These are phyloP conservation scores for Calonectria leucothoes DNA, from an alignment of 2,329 filamentous ascomycete genomes.

Conservation along the genomic window DNA sequence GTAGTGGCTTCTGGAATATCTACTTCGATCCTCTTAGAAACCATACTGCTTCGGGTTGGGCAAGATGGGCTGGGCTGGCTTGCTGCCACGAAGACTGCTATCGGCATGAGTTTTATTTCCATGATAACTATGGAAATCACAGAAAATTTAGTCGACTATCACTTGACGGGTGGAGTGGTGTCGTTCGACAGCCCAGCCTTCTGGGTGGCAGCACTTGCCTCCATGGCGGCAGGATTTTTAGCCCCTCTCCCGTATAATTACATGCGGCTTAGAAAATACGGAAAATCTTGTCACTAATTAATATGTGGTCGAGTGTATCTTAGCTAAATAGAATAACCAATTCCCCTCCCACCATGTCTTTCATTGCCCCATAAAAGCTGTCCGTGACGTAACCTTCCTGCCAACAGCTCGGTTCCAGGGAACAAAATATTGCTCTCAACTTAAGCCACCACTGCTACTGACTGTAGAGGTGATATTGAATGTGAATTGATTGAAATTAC, in stretches of 20 bases:
- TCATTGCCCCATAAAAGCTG: neutral
- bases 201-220: constrained; percentile 61
- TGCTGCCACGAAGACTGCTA: constrained; percentile 60
- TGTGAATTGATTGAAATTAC: neutral
- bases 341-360: neutral
- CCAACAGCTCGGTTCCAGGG: neutral
- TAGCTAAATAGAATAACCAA: neutral
- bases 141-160: constrained; percentile 66
- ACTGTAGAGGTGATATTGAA: neutral
- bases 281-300: constrained; percentile 58
- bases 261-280: constrained; percentile 58
- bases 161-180: constrained; percentile 64
- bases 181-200: constrained; percentile 59
- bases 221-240: constrained; percentile 57
- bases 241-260: constrained; percentile 67
- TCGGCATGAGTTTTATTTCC: constrained; percentile 69
- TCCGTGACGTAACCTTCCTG: neutral
- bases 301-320: neutral
- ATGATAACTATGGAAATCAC: constrained; percentile 70
- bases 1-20: constrained; percentile 63
- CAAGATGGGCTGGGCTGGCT: constrained; percentile 60
- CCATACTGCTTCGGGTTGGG: constrained; percentile 59
- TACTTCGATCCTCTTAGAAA: constrained; percentile 65
- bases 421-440: neutral
- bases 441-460: neutral